Evolutionary conservation across 257 asterid genomes (phyloP), one percentile per base, ranked within the genome.

Genomic region (Solanum arcanum): DNA sequence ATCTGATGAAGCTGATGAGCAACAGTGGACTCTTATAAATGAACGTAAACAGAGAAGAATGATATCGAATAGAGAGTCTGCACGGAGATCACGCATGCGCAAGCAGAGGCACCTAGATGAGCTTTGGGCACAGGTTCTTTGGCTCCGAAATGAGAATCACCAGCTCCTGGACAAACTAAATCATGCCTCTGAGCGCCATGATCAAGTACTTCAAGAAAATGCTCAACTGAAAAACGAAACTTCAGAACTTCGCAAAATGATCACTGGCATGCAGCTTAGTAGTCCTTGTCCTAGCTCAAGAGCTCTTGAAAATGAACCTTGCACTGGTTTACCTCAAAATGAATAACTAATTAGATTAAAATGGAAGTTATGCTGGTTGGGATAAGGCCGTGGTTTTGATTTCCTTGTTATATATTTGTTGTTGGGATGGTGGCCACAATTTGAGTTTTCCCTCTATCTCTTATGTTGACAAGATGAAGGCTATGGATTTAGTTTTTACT

Each of bases 61-160:
- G 98, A 94, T 96, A 33, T 96, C 99, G 3, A 96, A 96, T 90
- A 84, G 98, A 64, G 98, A 96, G 84, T 96, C 99, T 1, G 99
- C 99, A 1, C 88, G 98, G 18, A 21, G 99, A 37, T 96, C 99
- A 12, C 98, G 98, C 52, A 95, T 96, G 99, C 96, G 99, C 25
- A 96, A 95, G 88, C 98, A 95, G 83, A 96, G 91, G 90, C 99
- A 95, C 86, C 88, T 96, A 83, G 98, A 94, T 44, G 99, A 94
- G 93, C 98, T 96, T 2, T 94, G 98, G 96, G 92, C 99, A 7
- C 99, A 94, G 88, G 96, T 96, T 18, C 90, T 93, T 13, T 93
- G 95, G 94, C 96, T 96, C 41, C 89, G 96, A 3, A 93, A 93
- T 41, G 99, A 96, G 95, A 96, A 96, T 56, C 97, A 92, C 76